Conservation (phyloP, 2,329 filamentous ascomycete species). For the Blastomyces silverae region DNA sequence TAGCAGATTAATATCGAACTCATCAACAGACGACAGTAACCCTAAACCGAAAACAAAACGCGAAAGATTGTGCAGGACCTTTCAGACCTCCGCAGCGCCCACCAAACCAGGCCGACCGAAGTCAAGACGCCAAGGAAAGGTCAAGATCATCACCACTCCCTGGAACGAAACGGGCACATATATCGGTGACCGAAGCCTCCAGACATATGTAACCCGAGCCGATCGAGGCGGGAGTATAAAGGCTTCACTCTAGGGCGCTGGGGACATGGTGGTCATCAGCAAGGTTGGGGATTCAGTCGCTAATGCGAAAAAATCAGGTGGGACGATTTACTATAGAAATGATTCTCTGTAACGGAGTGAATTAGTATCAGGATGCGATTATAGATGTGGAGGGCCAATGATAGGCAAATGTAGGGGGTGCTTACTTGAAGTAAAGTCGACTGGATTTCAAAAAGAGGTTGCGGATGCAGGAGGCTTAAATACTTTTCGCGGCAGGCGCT, state of each 20-base stretch:
- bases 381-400: neutral
- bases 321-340: slow-evolving; percentile 96
- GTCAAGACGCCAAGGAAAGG: slow-evolving; percentile 63
- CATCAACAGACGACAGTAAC: no score
- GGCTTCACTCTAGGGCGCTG: slow-evolving; percentile 82
- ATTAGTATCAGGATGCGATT: slow-evolving; percentile 17
- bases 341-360: slow-evolving; percentile 57
- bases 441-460: slow-evolving; percentile 11
- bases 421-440: slow-evolving; percentile 23
- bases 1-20: no score
- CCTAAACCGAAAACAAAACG: slow-evolving; percentile 22
- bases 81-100: slow-evolving; percentile 89
- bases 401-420: slow-evolving; percentile 13
- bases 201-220: slow-evolving; percentile 21
- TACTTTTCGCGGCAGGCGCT: slow-evolving; percentile 19
- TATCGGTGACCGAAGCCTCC: slow-evolving; percentile 35
- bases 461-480: neutral
- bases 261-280: slow-evolving; percentile 84
- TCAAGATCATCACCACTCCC: slow-evolving; percentile 94
- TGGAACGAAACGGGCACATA: slow-evolving; percentile 52
- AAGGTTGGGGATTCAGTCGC: slow-evolving; percentile 86
- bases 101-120: slow-evolving; percentile 71
- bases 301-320: slow-evolving; percentile 87
- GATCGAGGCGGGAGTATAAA: slow-evolving; percentile 46
- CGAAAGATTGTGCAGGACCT: slow-evolving; percentile 56